Percentiles rank a stretch among this genome's conserved stretches.
Evolutionary conservation across 2,329 filamentous ascomycete species (phyloP).

Genomic region (Endoconidiophora polonica): DNA sequence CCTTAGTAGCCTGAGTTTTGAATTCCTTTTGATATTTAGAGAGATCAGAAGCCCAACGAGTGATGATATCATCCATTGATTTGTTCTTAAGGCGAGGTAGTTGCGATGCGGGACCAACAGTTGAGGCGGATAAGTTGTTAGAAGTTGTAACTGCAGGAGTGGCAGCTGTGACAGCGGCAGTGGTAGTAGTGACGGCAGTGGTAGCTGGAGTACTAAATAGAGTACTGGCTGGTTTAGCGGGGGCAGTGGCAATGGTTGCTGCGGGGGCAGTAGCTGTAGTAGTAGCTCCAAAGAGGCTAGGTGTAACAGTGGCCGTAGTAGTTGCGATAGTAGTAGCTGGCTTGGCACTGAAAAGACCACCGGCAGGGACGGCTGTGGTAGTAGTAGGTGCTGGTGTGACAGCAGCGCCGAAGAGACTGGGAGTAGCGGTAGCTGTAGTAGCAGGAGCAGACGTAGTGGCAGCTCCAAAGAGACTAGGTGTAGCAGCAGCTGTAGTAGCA

Average conservation of each 20-base stretch:
- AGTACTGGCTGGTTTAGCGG: not conserved
- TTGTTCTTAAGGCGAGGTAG: constrained; percentile 91
- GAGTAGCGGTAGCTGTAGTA: not conserved
- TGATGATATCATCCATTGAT: constrained; percentile 98
- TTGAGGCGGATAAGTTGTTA: constrained; percentile 49
- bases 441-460: constrained; percentile 6
- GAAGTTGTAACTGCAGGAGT: constrained; percentile 20
- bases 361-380: constrained; percentile 12
- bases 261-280: constrained; percentile 5
- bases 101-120: constrained; percentile 63
- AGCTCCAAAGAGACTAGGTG: constrained; percentile 14
- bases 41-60: constrained; percentile 85
- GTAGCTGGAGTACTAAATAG: constrained; percentile 6
- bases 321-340: constrained; percentile 18
- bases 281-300: constrained; percentile 11
- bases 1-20: constrained; percentile 71
- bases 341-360: constrained; percentile 26
- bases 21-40: constrained; percentile 96
- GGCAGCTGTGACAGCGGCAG: constrained; percentile 22
- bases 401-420: constrained; percentile 15
- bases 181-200: constrained; percentile 13
- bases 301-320: not conserved
- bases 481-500: constrained; percentile 7
- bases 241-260: constrained; percentile 16
- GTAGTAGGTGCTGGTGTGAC: constrained; percentile 15